These are phyloP conservation scores for Ophiostoma quercus DNA, from an alignment of 2,329 filamentous ascomycete species.

Conservation along the genomic window DNA sequence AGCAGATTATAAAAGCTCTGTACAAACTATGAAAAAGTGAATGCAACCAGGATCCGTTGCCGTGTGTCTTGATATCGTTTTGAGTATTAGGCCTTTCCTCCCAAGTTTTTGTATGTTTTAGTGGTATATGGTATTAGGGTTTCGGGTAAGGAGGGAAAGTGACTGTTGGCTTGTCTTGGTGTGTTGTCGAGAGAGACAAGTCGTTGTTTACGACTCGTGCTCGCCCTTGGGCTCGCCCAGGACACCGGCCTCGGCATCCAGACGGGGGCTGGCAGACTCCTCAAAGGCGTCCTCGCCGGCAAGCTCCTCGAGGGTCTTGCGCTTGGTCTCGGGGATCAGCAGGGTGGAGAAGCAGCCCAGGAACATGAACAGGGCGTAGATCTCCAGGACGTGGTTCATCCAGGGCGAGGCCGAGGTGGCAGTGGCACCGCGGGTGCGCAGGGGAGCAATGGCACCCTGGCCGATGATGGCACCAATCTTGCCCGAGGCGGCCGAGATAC, in stretches of 20 bases:
- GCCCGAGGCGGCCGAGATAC: conserved; percentile 51
- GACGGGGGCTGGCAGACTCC: neutral
- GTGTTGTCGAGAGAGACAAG: neutral
- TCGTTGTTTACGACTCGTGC: conserved; percentile 16
- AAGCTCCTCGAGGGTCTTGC: conserved; percentile 66
- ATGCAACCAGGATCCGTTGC: conserved; percentile 1
- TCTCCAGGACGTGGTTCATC: conserved; percentile 73
- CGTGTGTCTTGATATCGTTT: neutral
- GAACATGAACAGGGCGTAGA: conserved; percentile 72
- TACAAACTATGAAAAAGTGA: neutral
- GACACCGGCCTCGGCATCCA: neutral
- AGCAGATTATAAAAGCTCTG: neutral
- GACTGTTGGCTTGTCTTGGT: neutral
- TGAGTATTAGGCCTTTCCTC: conserved; percentile 13
- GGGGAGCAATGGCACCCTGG: conserved; percentile 52
- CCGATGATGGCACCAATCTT: conserved; percentile 55
- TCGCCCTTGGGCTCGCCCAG: conserved; percentile 21
- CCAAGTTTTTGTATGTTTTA: neutral
- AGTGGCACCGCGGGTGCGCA: conserved; percentile 45
- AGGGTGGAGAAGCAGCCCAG: conserved; percentile 63
- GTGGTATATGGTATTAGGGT: neutral
- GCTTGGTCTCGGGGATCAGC: conserved; percentile 68
- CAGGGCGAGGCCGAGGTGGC: conserved; percentile 48
- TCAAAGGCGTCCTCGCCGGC: conserved; percentile 28
- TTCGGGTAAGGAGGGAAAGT: neutral